Evolutionary conservation across 192 early-diverging fungal species (phyloP).

Genomic region (Rhizophagus prolifer): DNA sequence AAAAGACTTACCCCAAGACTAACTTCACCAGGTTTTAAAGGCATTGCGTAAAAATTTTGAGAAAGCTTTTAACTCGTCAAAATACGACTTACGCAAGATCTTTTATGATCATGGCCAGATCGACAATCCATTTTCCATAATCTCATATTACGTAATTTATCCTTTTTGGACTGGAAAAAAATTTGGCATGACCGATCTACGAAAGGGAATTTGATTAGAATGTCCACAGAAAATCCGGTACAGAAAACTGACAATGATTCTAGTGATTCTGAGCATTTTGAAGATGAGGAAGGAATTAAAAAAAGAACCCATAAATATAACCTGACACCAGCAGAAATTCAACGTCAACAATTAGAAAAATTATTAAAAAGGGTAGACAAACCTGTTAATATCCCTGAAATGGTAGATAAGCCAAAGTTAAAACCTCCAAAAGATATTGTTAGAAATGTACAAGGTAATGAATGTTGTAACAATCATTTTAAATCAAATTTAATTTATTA

Average conservation of each 20-base stretch:
- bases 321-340: conserved; percentile 48
- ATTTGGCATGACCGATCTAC: no score
- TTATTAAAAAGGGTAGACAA: conserved; percentile 82
- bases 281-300: background rate
- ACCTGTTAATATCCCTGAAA: conserved; percentile 71
- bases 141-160: no score
- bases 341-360: conserved; percentile 62
- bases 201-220: background rate
- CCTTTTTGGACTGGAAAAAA: no score
- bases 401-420: conserved; percentile 58
- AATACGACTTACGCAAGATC: no score
- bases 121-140: no score
- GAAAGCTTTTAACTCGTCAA: background rate
- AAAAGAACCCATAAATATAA: conserved; percentile 34
- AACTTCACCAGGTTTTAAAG: conserved; percentile 90
- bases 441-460: conserved; percentile 76
- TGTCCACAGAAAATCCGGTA: background rate
- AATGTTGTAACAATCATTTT: conserved; percentile 6
- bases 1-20: conserved; percentile 82
- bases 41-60: background rate
- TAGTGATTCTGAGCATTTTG: background rate
- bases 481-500: background rate
- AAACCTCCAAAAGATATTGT: conserved; percentile 84
- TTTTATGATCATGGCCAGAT: no score
- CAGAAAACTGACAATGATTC: background rate